Evolutionary conservation across 208 protist species (phyloP), one percentile per base, ranked within the genome.

Genomic region (Spongospora subterranea): DNA sequence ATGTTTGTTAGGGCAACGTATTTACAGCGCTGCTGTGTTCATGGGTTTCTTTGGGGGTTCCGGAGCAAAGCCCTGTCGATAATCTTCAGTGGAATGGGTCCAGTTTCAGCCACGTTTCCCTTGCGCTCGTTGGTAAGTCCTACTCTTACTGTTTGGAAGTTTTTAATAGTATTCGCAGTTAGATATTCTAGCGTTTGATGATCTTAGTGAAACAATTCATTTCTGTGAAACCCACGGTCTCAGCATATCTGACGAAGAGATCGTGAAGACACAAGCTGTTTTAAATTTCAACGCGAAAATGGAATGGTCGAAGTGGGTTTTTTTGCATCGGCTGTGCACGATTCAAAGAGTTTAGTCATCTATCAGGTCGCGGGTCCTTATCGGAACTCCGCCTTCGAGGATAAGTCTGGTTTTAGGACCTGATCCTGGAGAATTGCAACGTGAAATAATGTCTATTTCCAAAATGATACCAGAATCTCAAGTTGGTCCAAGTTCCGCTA

Each of bases 301-400:
- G 71, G 71, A 82, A 82, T 82, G 71, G 71, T 40, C 17, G 71
- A 35, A n/a, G 71, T 82, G n/a, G 6, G 71, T 39, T 35, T 82
- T 6, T 17, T n/a, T n/a, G n/a, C n/a, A n/a, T n/a, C n/a, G n/a
- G n/a, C n/a, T n/a, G 6, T 43, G 71, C 71, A 20, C 13, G 40
- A 82, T 35, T 43, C 35, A 6, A n/a, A 35, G 6, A 45, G 6
- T 39, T 35, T 82, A 43, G 17, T 40, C 11, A 40, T 82, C 71
- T 40, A 45, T n/a, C 35, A 82, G 71, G n/a, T 82, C 71, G 6
- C 71, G 71, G 17, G 71, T 82, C n/a, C 71, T 82, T 82, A 82
- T 82, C n/a, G 71, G 71, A 35, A 6, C 71, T 82, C 71, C 71
- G 13, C 71, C 71, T 82, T 82, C 71, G 17, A 82, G 40, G 71